Conservation (phyloP, 805 yeast genomes). For the Danielia oregonensis region DNA sequence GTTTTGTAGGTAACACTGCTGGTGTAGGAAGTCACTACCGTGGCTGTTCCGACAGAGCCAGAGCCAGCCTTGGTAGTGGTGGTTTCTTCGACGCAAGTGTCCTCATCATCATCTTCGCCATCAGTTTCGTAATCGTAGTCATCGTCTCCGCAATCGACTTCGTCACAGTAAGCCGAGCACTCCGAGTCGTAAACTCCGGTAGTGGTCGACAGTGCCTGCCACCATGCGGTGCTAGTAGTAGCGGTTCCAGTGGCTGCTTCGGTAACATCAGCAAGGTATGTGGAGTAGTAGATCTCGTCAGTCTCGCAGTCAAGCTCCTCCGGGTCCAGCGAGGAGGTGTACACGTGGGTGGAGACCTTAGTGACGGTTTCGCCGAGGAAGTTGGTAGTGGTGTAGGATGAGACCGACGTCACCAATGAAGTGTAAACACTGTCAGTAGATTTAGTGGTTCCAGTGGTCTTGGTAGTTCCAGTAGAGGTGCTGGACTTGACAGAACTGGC, state of each 20-base stretch:
- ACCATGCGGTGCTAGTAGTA: slow-evolving; percentile 11
- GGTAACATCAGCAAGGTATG: slow-evolving; percentile 5
- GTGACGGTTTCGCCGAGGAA: slow-evolving; percentile 9
- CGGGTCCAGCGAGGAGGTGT: slow-evolving; percentile 8
- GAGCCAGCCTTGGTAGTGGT: slow-evolving; percentile 3
- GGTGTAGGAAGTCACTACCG: slow-evolving; percentile 10
- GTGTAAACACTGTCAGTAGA: slow-evolving; percentile 2
- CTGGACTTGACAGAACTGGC: slow-evolving; percentile 2
- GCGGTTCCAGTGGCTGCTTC: slow-evolving; percentile 1
- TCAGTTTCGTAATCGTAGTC: slow-evolving; percentile 17
- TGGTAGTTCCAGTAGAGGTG: slow-evolving; percentile 1
- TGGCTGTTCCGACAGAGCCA: slow-evolving; percentile 4
- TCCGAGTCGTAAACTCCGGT: slow-evolving; percentile 10
- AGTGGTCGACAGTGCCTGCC: slow-evolving; percentile 9
- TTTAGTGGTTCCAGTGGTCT: slow-evolving; percentile 1
- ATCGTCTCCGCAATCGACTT: slow-evolving; percentile 14
- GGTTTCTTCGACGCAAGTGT: background rate
- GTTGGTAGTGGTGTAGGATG: slow-evolving; percentile 8
- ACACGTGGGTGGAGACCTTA: slow-evolving; percentile 9
- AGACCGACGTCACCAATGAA: slow-evolving; percentile 6
- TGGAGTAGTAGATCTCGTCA: slow-evolving; percentile 4
- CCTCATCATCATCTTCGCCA: slow-evolving; percentile 12
- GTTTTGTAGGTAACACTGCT: slow-evolving; percentile 10
- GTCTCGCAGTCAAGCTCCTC: slow-evolving; percentile 13
- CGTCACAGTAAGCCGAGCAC: slow-evolving; percentile 15